Evolutionary conservation across 202 grass and related monocot genomes (phyloP).

Genomic region (Eragrostis tef): DNA sequence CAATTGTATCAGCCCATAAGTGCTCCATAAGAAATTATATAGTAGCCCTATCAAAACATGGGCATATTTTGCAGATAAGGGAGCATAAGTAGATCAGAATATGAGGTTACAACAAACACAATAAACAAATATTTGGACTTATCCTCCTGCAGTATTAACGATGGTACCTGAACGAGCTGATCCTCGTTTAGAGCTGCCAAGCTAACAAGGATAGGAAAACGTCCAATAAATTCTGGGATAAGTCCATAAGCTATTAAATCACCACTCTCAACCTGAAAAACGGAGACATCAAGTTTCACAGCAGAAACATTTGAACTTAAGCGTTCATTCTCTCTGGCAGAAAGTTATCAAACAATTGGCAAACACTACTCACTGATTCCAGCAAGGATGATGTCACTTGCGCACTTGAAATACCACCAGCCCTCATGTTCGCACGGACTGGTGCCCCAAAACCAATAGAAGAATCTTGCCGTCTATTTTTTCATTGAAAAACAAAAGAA

Average conservation of each 20-base stretch:
- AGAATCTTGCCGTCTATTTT: conserved; percentile 86
- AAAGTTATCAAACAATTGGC: conserved; percentile 30
- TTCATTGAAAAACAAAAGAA: background rate
- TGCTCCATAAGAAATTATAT: conserved; percentile 15
- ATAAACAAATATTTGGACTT: no score
- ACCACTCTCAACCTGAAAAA: conserved; percentile 89
- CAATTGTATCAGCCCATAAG: conserved; percentile 19
- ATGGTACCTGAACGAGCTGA: conserved; percentile 83
- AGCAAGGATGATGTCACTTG: conserved; percentile 89
- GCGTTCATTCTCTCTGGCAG: conserved; percentile 27
- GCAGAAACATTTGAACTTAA: background rate
- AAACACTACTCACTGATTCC: conserved; percentile 73
- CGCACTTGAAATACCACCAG: conserved; percentile 82
- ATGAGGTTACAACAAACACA: conserved; percentile 2
- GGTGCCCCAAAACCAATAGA: conserved; percentile 99
- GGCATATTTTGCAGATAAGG: conserved; percentile 11
- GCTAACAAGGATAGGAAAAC: conserved; percentile 93
- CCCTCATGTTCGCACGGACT: conserved; percentile 87
- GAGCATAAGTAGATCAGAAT: conserved; percentile 18
- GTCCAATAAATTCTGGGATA: conserved; percentile 98
- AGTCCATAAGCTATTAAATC: conserved; percentile 97
- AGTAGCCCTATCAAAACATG: conserved; percentile 19
- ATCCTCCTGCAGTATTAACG: background rate
- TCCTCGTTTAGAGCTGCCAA: conserved; percentile 83
- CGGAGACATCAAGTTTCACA: conserved; percentile 1